Base-by-base conservation (phyloP, 192 early-diverging fungal species). In the Gonapodya sp. region DNA sequence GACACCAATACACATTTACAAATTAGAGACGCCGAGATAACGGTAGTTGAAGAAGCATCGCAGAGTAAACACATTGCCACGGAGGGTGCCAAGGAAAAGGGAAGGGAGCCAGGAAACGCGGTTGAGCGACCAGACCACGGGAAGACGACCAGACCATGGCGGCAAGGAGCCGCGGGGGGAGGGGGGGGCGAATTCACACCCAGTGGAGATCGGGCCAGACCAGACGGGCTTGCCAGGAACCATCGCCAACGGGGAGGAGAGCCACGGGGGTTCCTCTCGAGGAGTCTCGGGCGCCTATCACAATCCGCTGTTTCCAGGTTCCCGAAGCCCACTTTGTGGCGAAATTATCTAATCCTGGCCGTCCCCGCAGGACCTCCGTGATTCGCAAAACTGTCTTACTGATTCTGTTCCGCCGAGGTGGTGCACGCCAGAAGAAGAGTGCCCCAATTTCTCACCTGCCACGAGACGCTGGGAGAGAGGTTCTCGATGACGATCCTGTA, bases 401-500 rank as follows among this genome's bases (percentile, higher is more conserved):
- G n/a, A n/a, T n/a, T n/a, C n/a, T n/a, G n/a, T n/a, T n/a, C n/a
- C n/a, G n/a, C n/a, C n/a, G n/a, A n/a, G n/a, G n/a, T n/a, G n/a
- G n/a, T n/a, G 79, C 64, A 46, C 74, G 34, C 78, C 81, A 73
- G 82, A 80, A 82, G 33, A 78, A 78, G 80, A 75, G 36, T 82
- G 80, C 75, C 83, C 35, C 84, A 78, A 78, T 86, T 36, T 79
- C 36, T 85, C 80, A 91, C 92, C 90, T 96, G 94, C 94, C 94
- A 96, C 86, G 90, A 93, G 80, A 91, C 90, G 35, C 93, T 88
- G 79, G 92, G 90, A 79, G 95, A 92, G 81, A 96, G 84, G 82
- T 94, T 93, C 81, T 96, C 94, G 31, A 96, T 90, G 79, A 94
- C 87, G 78, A 96, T 84, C 35, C 94, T 90, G 82, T 92, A 32